These are phyloP conservation scores for Rhizopus stolonifer DNA, from an alignment of 371 early-diverging fungal genomes.

Conservation along the genomic window DNA sequence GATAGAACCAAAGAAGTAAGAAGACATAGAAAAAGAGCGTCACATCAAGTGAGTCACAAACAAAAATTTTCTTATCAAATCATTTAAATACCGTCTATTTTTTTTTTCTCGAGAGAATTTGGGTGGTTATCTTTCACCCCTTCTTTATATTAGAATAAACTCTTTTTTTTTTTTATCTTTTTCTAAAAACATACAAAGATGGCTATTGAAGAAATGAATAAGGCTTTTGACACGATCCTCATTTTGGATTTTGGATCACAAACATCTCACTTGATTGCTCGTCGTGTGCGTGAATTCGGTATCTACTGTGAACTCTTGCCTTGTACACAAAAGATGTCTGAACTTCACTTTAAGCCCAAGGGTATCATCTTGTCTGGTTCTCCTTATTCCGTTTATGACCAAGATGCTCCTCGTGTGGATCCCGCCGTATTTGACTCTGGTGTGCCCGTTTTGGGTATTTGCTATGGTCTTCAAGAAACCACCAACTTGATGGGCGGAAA, in stretches of 20 bases:
- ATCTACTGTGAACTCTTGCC: slow-evolving; percentile 97
- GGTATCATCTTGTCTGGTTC: slow-evolving; percentile 95
- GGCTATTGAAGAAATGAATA: slow-evolving; percentile 55
- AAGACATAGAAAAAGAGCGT: background rate
- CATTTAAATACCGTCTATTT: slow-evolving; percentile 7
- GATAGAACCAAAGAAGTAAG: too few relatives aligned
- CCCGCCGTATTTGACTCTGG: slow-evolving; percentile 84
- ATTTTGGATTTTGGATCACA: slow-evolving; percentile 98
- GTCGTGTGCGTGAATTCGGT: slow-evolving; percentile 93
- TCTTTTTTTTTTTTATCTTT: background rate
- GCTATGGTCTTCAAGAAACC: slow-evolving; percentile 97
- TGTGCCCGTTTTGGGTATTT: slow-evolving; percentile 95
- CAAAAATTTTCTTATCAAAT: background rate
- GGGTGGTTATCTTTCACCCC: slow-evolving; percentile 24
- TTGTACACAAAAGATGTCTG: slow-evolving; percentile 92
- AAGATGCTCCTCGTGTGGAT: slow-evolving; percentile 94
- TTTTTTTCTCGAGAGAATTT: slow-evolving; percentile 1
- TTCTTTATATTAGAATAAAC: slow-evolving; percentile 11
- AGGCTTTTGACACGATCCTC: slow-evolving; percentile 92
- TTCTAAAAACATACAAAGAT: slow-evolving; percentile 5
- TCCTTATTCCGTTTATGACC: slow-evolving; percentile 95
- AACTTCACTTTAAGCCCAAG: slow-evolving; percentile 92
- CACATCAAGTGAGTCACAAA: slow-evolving; percentile 4
- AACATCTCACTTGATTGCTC: slow-evolving; percentile 96
- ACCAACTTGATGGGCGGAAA: slow-evolving; percentile 85